Evolutionary conservation across 2,329 filamentous ascomycete genomes (phyloP), one percentile per base, ranked within the genome.

Genomic region (Epichloe brachyelytri): DNA sequence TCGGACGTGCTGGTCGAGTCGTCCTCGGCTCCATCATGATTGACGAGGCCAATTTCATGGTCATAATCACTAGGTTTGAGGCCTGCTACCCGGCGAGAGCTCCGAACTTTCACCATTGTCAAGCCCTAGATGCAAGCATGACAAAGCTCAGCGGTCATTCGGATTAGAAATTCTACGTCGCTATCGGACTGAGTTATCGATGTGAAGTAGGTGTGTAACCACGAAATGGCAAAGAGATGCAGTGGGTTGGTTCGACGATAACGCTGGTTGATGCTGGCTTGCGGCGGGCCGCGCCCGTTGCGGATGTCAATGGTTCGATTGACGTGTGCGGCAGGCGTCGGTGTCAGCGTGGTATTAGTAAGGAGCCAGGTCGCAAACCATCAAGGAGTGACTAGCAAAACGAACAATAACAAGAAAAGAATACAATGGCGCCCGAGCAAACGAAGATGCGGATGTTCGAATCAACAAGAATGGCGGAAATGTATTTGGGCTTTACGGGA

Each of bases 31-130:
- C 43, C 57, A 60, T 71, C 71, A 51, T 73, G 69, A 64, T 88
- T 83, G 57, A 86, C 72, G 38, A 90, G 77, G 57, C 64, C 68
- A 61, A 90, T 89, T 63, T 83, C 81, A 65, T 87, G 85, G 59
- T 85, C 81, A 61, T 83, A 84, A 58, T 84, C 79, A 62, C 68
- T 70, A 56, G 82, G 78, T 63, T 76, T 74, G 52, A 81, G 70
- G 51, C 71, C 69, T 48, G 71, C 63, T 38, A 71, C 75, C 60
- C 80, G 78, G 60, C 79, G 79, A 56, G 75, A 79, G 57, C 70
- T 75, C 57, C 72, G 61, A 56, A 68, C 63, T 58, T 58, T 67
- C 51, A 64, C 53, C 62, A 65, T 65, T 47, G 55, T 57, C 50
- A 53, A 34, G 46, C 55, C 54, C 53, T 52, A 49, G 48, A 52